phyloP scores from a whole-genome alignment of 306 rosid species.

The Fagus crenata region DNA sequence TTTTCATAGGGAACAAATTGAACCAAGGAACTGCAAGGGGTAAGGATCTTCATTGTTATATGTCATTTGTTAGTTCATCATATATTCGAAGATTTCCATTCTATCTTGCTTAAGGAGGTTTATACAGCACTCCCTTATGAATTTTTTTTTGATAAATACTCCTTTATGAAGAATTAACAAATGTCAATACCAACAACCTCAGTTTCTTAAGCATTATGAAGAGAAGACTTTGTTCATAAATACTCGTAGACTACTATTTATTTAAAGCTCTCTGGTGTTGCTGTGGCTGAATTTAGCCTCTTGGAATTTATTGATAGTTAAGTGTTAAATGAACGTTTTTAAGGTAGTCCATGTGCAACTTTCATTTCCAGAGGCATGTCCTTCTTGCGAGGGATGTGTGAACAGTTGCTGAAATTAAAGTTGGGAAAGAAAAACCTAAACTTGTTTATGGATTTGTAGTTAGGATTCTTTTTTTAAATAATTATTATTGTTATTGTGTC shows the following conservation, averaged over 20 bases:
- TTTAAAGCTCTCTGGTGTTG: not conserved
- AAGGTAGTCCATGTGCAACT: not conserved
- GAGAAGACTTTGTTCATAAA: not conserved
- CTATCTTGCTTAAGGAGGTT: not conserved
- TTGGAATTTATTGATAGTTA: not conserved
- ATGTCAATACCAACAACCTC: not conserved
- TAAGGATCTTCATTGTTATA: slow-evolving; percentile 32
- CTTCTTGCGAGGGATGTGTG: not conserved
- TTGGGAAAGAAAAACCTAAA: not conserved
- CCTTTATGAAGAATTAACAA: not conserved
- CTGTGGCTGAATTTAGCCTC: not conserved
- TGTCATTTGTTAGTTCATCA: slow-evolving; percentile 22
- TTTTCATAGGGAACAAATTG: slow-evolving; percentile 84
- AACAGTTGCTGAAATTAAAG: not conserved
- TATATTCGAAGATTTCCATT: slow-evolving; percentile 5
- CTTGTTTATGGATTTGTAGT: not conserved
- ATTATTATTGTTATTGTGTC: too few species aligned
- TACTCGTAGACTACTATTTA: not conserved
- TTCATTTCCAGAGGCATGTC: not conserved
- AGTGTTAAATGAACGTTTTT: not conserved
- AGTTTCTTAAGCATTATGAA: not conserved
- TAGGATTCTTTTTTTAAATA: not conserved
- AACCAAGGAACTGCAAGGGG: slow-evolving; percentile 99
- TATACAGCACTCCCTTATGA: not conserved
- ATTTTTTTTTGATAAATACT: not conserved